Percentiles rank a stretch among this genome's conserved stretches.
Evolutionary conservation across 495 filamentous ascomycete species (phyloP).

Genomic region (Saxispiralis lemnorum): DNA sequence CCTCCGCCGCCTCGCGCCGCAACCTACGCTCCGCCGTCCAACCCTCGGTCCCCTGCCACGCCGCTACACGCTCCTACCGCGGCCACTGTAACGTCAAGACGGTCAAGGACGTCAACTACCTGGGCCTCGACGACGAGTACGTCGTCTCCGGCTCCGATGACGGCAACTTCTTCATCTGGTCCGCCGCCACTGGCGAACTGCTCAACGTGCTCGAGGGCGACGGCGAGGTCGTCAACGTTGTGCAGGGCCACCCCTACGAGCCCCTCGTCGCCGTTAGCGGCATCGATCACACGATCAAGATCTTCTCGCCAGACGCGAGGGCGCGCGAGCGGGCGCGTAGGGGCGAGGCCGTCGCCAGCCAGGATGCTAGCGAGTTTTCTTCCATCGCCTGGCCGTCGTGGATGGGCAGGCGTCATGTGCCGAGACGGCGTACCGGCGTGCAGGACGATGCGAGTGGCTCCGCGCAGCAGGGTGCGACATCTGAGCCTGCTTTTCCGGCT

Average conservation of each 20-base stretch:
- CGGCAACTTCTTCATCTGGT: slow-evolving; percentile 56
- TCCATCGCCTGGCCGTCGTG: slow-evolving; percentile 19
- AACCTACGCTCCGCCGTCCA: slow-evolving; percentile 32
- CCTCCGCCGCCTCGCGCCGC: slow-evolving; percentile 23
- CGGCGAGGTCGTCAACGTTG: slow-evolving; percentile 57
- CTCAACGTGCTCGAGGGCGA: slow-evolving; percentile 56
- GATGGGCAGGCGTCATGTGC: neutral
- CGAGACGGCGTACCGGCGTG: neutral
- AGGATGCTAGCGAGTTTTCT: slow-evolving; percentile 25
- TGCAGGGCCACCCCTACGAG: slow-evolving; percentile 58
- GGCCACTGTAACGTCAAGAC: slow-evolving; percentile 61
- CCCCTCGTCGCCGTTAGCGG: slow-evolving; percentile 52
- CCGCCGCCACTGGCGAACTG: slow-evolving; percentile 42
- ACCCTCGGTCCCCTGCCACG: slow-evolving; percentile 34
- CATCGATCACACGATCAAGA: slow-evolving; percentile 60
- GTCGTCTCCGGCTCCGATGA: slow-evolving; percentile 55
- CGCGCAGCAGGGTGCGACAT: slow-evolving; percentile 1
- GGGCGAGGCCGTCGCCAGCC: slow-evolving; percentile 33
- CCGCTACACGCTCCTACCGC: slow-evolving; percentile 40
- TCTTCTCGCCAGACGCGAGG: slow-evolving; percentile 48
- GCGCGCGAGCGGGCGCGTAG: slow-evolving; percentile 40
- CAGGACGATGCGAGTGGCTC: neutral
- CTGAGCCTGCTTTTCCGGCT: slow-evolving; percentile 1
- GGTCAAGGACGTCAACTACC: slow-evolving; percentile 61
- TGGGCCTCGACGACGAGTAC: slow-evolving; percentile 55